Evolutionary conservation across 148 eudicot species (phyloP), one percentile per base, ranked within the genome.

Genomic region (Rheum nobile): DNA sequence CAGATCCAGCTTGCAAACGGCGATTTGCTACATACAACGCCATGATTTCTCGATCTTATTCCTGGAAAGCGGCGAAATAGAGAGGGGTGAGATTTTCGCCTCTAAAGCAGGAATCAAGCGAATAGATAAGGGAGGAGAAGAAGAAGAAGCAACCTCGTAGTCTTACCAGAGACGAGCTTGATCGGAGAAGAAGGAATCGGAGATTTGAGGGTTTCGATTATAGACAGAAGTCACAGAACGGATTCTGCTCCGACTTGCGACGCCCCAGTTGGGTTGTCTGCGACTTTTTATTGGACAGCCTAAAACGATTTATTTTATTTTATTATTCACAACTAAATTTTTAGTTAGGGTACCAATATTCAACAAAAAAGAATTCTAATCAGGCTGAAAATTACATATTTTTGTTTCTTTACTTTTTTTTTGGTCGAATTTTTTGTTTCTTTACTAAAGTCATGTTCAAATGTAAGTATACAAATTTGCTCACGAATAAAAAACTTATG

Each of bases 21-120:
- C 96, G 89, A 70, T 69, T 70, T 31, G 83, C 82, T 48, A 78
- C 31, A 29, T 81, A 77, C 59, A 86, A 78, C 80, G 91, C 89
- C 97, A 90, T 90, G 42, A 26, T 38, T 39, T 41, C 73, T 41
- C 70, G 70, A 65, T 65, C 70, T 32, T 17, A 65, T 4, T 16
- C 39, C 67, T 61, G 35, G 19, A 22, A 59, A 28, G 5, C 34
- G 12, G 67, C 67, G 35, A 61, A 59, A 55, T 31, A 55, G 29
- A 55, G 63, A 24, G 63, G 29, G 22, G 63, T 55, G 63, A 55
- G 63, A 55, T 55, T 24, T 55, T 55, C 29, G 63, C 29, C 63
- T n/a, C 22, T 16, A 55, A 31, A 55, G 28, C 6, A 29, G 11
- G 19, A 29, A 61, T 13, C 35, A 37, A 59, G 17, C 32, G 16